A percentile compares a stretch with the other conserved stretches of the same genome.
Evolutionary conservation across 495 filamentous ascomycete species (phyloP).

Genomic region (Aspergillus homomorphus): DNA sequence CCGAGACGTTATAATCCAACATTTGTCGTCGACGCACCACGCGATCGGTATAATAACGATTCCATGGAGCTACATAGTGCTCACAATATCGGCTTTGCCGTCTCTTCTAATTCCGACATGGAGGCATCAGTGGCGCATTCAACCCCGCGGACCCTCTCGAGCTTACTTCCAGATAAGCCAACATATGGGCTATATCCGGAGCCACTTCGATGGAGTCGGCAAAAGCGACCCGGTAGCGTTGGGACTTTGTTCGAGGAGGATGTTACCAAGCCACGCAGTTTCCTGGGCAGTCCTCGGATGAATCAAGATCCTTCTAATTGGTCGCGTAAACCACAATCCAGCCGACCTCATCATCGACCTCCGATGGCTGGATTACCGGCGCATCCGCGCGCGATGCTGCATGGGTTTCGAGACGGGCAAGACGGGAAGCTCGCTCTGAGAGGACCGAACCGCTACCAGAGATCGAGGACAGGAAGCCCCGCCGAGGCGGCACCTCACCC

Average conservation of each 20-base stretch:
- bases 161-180: constrained; percentile 28
- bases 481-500: constrained; percentile 11
- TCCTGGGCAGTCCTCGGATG: constrained; percentile 14
- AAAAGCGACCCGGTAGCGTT: constrained; percentile 30
- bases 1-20: constrained; percentile 20
- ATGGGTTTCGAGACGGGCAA: constrained; percentile 23
- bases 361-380: constrained; percentile 33
- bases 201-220: constrained; percentile 37
- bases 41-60: constrained; percentile 6
- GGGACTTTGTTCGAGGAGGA: constrained; percentile 44
- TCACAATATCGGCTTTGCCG: constrained; percentile 27
- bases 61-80: constrained; percentile 3
- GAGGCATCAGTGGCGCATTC: constrained; percentile 27
- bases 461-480: constrained; percentile 11
- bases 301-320: background rate
- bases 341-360: constrained; percentile 10
- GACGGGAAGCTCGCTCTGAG: constrained; percentile 11
- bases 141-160: constrained; percentile 36
- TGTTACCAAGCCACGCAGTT: constrained; percentile 12
- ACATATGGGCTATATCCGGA: constrained; percentile 33
- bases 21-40: constrained; percentile 17
- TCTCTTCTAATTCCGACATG: constrained; percentile 34
- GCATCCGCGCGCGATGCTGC: constrained; percentile 38
- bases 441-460: constrained; percentile 9
- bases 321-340: constrained; percentile 8